These are phyloP conservation scores for Trypanosoma lewisi DNA, from an alignment of 208 protist species.

Conservation along the genomic window DNA sequence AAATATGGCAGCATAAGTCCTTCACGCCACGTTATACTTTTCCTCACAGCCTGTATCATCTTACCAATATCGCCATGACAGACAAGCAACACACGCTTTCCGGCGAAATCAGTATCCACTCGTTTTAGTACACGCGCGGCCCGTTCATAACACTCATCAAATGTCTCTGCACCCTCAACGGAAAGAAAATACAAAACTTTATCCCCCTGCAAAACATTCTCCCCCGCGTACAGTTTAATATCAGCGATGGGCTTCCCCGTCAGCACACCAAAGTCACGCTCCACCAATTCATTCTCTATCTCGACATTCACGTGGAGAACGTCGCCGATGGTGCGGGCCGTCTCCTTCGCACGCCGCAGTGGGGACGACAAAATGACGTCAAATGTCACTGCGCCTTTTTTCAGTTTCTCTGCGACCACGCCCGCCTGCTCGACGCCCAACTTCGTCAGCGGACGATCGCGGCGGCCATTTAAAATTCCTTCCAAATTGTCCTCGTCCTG, in stretches of 20 bases:
- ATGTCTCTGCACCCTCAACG: constrained; percentile 68
- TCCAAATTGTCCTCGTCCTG: constrained; percentile 86
- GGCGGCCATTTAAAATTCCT: constrained; percentile 84
- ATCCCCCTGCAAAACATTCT: constrained; percentile 75
- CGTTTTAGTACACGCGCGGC: constrained; percentile 56
- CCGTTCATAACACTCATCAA: constrained; percentile 70
- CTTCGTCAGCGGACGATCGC: constrained; percentile 70
- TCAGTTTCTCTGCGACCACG: constrained; percentile 50
- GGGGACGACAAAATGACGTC: constrained; percentile 75
- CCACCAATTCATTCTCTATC: constrained; percentile 61
- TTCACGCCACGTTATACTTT: constrained; percentile 63
- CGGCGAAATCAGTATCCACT: constrained; percentile 50
- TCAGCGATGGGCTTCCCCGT: constrained; percentile 71
- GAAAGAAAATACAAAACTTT: constrained; percentile 84
- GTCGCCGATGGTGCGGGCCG: constrained; percentile 54
- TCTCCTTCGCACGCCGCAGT: constrained; percentile 66
- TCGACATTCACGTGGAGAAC: constrained; percentile 42
- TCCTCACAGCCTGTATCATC: constrained; percentile 77
- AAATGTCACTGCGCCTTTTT: constrained; percentile 37
- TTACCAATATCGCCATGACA: constrained; percentile 92
- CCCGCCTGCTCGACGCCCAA: constrained; percentile 69
- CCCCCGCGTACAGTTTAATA: constrained; percentile 63
- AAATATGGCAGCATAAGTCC: constrained; percentile 73
- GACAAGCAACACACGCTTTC: constrained; percentile 76
- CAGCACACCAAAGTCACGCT: constrained; percentile 88